phyloP scores from a whole-genome alignment of 805 yeast species.

The Ogataea pignaliae region DNA sequence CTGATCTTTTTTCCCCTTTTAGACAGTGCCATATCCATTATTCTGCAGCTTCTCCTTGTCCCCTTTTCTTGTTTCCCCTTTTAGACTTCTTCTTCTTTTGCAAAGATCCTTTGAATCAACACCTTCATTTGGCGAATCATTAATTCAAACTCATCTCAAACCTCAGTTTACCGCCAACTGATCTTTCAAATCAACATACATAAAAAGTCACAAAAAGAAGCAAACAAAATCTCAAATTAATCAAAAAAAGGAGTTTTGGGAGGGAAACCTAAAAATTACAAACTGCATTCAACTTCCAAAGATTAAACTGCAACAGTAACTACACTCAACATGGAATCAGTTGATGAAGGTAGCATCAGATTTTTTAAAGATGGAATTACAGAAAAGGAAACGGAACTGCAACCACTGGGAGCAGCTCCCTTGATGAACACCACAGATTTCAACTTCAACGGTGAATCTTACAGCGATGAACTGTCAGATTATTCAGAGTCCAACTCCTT shows the following conservation, averaged over 20 bases:
- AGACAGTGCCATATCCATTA: no score
- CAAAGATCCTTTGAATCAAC: neutral
- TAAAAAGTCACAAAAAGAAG: no score
- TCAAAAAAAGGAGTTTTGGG: neutral
- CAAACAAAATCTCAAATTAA: neutral
- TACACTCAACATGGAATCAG: slow-evolving; percentile 8
- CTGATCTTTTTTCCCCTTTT: no score
- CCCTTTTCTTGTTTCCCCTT: neutral
- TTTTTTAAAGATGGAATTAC: slow-evolving; percentile 10
- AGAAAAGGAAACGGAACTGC: slow-evolving; percentile 13
- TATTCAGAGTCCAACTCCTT: slow-evolving; percentile 15
- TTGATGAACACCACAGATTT: slow-evolving; percentile 10
- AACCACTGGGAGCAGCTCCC: slow-evolving; percentile 10
- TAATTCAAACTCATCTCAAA: no score
- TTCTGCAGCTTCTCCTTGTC: no score
- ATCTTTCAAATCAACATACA: no score
- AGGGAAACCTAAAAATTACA: neutral
- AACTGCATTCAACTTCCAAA: neutral
- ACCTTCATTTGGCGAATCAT: no score
- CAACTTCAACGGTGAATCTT: slow-evolving; percentile 12
- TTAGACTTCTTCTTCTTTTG: neutral
- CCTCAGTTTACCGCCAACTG: no score
- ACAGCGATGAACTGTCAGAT: slow-evolving; percentile 17
- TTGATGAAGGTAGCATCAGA: slow-evolving; percentile 17
- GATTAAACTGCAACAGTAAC: neutral